A percentile compares a stretch with the other conserved stretches of the same genome.
phyloP scores from a whole-genome alignment of 495 filamentous ascomycete genomes.

The Acidiella bohemica region DNA sequence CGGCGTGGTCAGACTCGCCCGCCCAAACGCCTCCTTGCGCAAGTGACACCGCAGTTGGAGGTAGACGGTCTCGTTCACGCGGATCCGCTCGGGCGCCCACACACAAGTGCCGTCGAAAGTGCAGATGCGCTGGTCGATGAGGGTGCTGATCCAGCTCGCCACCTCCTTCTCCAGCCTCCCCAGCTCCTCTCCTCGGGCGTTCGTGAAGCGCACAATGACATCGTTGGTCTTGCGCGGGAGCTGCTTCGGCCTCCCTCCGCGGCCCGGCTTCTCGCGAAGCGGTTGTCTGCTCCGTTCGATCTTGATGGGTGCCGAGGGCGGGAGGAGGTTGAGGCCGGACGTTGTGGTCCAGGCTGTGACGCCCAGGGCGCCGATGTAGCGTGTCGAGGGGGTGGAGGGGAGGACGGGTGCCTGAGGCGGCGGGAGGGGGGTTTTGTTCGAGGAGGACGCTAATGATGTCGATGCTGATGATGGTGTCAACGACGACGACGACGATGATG shows the following conservation, averaged over 20 bases:
- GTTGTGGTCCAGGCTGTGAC: constrained; percentile 86
- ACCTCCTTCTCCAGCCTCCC: constrained; percentile 80
- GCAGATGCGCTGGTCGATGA: constrained; percentile 87
- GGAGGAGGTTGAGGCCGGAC: constrained; percentile 59
- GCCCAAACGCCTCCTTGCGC: constrained; percentile 57
- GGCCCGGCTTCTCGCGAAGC: constrained; percentile 34
- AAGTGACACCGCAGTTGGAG: constrained; percentile 73
- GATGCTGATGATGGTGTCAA: too few relatives aligned
- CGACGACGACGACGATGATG: not conserved
- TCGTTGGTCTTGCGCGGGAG: constrained; percentile 44
- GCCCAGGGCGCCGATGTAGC: constrained; percentile 88
- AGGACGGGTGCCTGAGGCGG: constrained; percentile 3
- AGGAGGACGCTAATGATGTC: not conserved
- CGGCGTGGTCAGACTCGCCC: constrained; percentile 39
- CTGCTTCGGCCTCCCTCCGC: constrained; percentile 36
- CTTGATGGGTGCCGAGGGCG: constrained; percentile 61
- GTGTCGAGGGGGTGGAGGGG: constrained; percentile 39
- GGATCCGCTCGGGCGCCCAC: constrained; percentile 70
- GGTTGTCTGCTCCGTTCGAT: constrained; percentile 79
- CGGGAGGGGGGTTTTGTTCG: not conserved
- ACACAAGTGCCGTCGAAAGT: constrained; percentile 78
- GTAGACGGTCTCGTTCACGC: constrained; percentile 86
- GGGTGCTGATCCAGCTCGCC: constrained; percentile 83
- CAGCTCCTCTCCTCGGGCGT: constrained; percentile 62
- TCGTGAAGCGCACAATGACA: constrained; percentile 89